Percentiles rank a stretch among this genome's conserved stretches.
Evolutionary conservation across 1,139 yeast genomes (phyloP).

Genomic region (Yamadazyma mexicana): DNA sequence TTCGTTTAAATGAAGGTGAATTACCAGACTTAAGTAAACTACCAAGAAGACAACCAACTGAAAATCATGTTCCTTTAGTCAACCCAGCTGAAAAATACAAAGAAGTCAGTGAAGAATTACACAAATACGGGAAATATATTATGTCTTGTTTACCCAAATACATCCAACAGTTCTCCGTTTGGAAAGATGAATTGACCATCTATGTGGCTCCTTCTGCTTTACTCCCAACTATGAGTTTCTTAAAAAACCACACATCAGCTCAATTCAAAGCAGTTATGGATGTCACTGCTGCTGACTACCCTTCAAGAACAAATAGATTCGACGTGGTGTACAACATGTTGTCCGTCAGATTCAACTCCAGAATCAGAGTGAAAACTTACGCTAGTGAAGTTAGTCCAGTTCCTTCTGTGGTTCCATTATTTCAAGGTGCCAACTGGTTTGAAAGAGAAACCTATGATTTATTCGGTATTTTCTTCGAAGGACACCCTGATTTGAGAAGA

Average conservation of each 20-base stretch:
- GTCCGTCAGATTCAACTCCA: constrained; percentile 80
- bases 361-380: constrained; percentile 86
- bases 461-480: constrained; percentile 84
- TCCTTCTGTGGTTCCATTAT: constrained; percentile 71
- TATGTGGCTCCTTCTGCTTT: constrained; percentile 77
- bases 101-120: constrained; percentile 71
- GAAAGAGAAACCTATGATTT: constrained; percentile 88
- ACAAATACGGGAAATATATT: constrained; percentile 78
- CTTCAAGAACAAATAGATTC: constrained; percentile 79
- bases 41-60: constrained; percentile 40
- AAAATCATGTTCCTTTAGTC: constrained; percentile 55
- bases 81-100: constrained; percentile 79
- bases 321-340: constrained; percentile 84
- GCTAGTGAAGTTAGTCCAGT: constrained; percentile 83
- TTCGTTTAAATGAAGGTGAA: constrained; percentile 16
- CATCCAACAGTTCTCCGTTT: constrained; percentile 80
- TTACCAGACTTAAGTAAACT: constrained; percentile 37
- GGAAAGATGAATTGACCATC: constrained; percentile 86
- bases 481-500: constrained; percentile 88
- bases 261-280: constrained; percentile 81
- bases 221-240: constrained; percentile 66
- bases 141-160: constrained; percentile 80
- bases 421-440: constrained; percentile 85
- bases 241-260: constrained; percentile 76
- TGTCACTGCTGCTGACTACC: constrained; percentile 85